Evolutionary conservation across 148 eudicot genomes (phyloP).

Genomic region (Cornus kousa): DNA sequence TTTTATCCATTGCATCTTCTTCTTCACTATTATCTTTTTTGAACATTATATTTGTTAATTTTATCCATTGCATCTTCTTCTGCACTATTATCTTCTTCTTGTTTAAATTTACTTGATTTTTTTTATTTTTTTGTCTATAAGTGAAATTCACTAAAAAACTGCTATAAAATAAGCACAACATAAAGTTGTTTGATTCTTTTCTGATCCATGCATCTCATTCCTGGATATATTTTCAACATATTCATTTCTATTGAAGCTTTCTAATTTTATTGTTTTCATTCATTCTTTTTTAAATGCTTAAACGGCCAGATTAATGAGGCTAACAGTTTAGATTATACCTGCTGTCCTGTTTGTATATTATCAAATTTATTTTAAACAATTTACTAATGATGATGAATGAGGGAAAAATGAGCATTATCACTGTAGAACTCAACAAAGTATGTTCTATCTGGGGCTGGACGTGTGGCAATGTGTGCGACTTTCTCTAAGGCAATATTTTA

Average conservation of each 20-base stretch:
- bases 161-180: too few species aligned
- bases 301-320: background rate
- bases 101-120: background rate
- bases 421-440: background rate
- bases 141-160: too few species aligned
- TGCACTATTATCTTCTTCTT: background rate
- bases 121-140: too few species aligned
- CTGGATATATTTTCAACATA: background rate
- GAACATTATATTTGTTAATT: background rate
- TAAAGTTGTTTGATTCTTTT: too few species aligned
- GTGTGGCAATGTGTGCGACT: background rate
- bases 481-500: background rate
- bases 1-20: background rate
- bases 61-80: background rate
- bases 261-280: too few species aligned
- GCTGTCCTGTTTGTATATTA: background rate
- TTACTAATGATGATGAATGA: background rate
- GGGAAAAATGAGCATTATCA: background rate
- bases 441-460: background rate
- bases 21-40: background rate
- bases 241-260: too few species aligned
- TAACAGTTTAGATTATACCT: background rate
- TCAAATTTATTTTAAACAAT: too few species aligned
- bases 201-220: background rate
- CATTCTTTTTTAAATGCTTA: too few species aligned